These are phyloP conservation scores for Gentiana dahurica DNA, from an alignment of 257 asterid species.

Conservation along the genomic window DNA sequence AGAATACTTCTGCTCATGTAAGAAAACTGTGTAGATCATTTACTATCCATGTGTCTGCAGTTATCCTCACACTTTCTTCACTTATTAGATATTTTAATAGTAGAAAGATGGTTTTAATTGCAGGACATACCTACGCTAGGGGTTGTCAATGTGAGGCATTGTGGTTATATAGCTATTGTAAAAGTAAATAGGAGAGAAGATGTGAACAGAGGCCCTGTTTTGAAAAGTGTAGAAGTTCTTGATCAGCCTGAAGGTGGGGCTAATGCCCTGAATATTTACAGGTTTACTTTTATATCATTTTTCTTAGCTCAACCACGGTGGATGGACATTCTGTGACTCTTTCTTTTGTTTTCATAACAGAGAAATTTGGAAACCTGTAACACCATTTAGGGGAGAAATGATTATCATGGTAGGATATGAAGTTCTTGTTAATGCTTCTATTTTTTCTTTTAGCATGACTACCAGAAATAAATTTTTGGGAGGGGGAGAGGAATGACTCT, in stretches of 20 bases:
- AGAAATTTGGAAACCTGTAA: too few relatives aligned
- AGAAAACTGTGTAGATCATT: slow-evolving; percentile 18
- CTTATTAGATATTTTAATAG: background rate
- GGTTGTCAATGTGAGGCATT: slow-evolving; percentile 57
- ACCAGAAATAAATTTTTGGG: too few relatives aligned
- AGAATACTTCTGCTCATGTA: slow-evolving; percentile 92
- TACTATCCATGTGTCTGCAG: background rate
- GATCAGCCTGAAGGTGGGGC: slow-evolving; percentile 99
- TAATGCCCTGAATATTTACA: slow-evolving; percentile 89
- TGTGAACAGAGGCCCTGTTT: slow-evolving; percentile 25
- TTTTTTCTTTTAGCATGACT: too few relatives aligned
- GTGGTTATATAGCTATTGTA: slow-evolving; percentile 76
- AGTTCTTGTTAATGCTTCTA: too few relatives aligned
- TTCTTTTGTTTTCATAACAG: background rate
- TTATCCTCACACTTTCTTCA: background rate
- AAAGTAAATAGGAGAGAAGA: slow-evolving; percentile 62
- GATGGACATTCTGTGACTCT: background rate
- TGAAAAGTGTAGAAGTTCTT: slow-evolving; percentile 53
- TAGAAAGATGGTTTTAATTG: slow-evolving; percentile 9
- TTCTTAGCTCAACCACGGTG: background rate
- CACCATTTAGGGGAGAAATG: too few relatives aligned
- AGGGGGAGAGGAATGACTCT: too few relatives aligned
- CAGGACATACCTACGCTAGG: slow-evolving; percentile 92
- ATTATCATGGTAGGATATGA: too few relatives aligned
- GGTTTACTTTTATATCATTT: slow-evolving; percentile 25